phyloP scores from a whole-genome alignment of 192 early-diverging fungal genomes.

The Glomus cerebriforme region DNA sequence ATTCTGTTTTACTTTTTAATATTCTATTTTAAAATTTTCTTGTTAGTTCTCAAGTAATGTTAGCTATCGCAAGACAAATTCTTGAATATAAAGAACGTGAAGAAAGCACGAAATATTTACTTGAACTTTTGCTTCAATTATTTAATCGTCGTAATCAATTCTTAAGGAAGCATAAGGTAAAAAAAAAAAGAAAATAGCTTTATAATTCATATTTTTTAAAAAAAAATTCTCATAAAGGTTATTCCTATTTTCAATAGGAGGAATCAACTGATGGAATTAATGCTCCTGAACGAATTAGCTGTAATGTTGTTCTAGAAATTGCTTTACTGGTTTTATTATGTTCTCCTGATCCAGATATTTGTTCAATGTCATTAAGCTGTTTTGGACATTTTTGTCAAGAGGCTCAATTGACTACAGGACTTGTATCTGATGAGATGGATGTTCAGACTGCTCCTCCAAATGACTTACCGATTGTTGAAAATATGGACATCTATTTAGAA shows the following conservation, averaged over 20 bases:
- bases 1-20: neutral
- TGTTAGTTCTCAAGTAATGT: constrained; percentile 57
- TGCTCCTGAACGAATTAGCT: constrained; percentile 64
- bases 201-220: neutral
- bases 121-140: constrained; percentile 68
- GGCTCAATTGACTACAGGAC: constrained; percentile 66
- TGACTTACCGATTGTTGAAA: constrained; percentile 68
- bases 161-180: constrained; percentile 51
- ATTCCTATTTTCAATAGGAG: constrained; percentile 36
- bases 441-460: constrained; percentile 34
- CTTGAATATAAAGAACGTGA: constrained; percentile 71
- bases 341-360: constrained; percentile 69
- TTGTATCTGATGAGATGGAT: constrained; percentile 32
- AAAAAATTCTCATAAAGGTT: neutral
- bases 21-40: neutral
- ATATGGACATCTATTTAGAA: constrained; percentile 69
- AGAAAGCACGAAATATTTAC: constrained; percentile 64
- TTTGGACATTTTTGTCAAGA: constrained; percentile 74
- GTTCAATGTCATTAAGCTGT: constrained; percentile 60
- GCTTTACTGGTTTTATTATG: constrained; percentile 76
- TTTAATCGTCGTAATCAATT: constrained; percentile 67
- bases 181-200: too few relatives aligned
- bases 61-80: constrained; percentile 73
- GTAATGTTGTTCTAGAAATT: constrained; percentile 74
- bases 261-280: constrained; percentile 55